Conservation (phyloP, 208 protist species). For the Trypanosoma mega region DNA sequence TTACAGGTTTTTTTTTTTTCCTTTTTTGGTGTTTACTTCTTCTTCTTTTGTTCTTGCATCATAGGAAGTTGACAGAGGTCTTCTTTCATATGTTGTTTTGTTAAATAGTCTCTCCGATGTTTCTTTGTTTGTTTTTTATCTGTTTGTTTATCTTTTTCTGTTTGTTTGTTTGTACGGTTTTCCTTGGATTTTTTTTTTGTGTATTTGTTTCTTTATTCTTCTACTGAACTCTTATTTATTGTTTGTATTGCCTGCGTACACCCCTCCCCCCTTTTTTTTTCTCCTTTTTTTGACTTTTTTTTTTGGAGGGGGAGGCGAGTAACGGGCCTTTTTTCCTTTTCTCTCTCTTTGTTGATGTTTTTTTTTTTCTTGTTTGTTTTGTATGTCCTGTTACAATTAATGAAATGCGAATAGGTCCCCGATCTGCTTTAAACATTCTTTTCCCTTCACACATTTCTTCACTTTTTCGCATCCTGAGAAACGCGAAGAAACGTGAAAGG, state of each 20-base stretch:
- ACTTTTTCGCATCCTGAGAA: too few species aligned
- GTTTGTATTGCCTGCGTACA: not conserved
- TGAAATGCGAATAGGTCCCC: slow-evolving; percentile 3
- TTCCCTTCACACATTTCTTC: too few species aligned
- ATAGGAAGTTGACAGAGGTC: too few species aligned
- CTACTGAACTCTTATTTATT: not conserved
- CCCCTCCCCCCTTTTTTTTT: slow-evolving; percentile 5
- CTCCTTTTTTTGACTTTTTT: slow-evolving; percentile 18
- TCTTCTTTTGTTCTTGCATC: too few species aligned
- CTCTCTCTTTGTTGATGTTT: not conserved
- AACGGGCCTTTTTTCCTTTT: not conserved
- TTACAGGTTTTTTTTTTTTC: not conserved
- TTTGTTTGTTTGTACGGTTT: slow-evolving; percentile 5
- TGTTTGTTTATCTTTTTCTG: slow-evolving; percentile 11
- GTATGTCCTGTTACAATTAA: not conserved
- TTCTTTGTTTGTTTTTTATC: slow-evolving; percentile 6
- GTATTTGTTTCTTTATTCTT: slow-evolving; percentile 13
- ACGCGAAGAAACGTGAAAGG: too few species aligned
- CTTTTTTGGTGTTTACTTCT: slow-evolving; percentile 27
- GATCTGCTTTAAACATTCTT: too few species aligned
- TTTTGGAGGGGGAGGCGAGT: too few species aligned
- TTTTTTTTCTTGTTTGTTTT: not conserved
- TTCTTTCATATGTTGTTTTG: too few species aligned
- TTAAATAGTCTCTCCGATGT: slow-evolving; percentile 30
- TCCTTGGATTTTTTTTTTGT: too few species aligned